A percentile compares a stretch with the other conserved stretches of the same genome.
Conservation (phyloP, 1,139 yeast species). For the Suhomyces chickasaworum region DNA sequence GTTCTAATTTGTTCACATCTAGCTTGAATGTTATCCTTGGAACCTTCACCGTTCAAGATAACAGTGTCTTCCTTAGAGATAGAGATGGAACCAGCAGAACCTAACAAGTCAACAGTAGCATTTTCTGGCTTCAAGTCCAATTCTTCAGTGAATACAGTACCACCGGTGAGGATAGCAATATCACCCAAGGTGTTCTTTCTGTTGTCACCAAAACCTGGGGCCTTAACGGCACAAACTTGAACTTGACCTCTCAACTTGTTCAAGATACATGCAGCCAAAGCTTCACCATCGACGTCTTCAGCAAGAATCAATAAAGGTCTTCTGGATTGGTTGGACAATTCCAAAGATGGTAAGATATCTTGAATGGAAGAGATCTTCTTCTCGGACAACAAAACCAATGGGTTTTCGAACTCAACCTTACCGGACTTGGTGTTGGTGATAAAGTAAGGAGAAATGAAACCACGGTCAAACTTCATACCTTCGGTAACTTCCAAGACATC, state of each 20-base stretch:
- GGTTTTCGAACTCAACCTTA: slow-evolving; percentile 97
- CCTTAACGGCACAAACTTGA: slow-evolving; percentile 97
- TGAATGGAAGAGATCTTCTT: slow-evolving; percentile 92
- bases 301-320: slow-evolving; percentile 95
- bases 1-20: slow-evolving; percentile 97
- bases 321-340: slow-evolving; percentile 90
- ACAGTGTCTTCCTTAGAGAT: slow-evolving; percentile 98
- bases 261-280: slow-evolving; percentile 97
- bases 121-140: slow-evolving; percentile 97
- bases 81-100: slow-evolving; percentile 90
- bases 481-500: slow-evolving; percentile 98
- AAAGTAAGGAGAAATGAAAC: slow-evolving; percentile 97
- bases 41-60: slow-evolving; percentile 92
- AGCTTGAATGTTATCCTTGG: slow-evolving; percentile 81
- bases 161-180: slow-evolving; percentile 95
- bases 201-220: slow-evolving; percentile 99
- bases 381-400: slow-evolving; percentile 85
- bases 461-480: slow-evolving; percentile 99
- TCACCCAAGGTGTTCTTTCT: slow-evolving; percentile 98
- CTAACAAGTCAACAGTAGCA: slow-evolving; percentile 88
- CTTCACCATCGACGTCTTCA: slow-evolving; percentile 98
- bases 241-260: slow-evolving; percentile 99
- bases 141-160: slow-evolving; percentile 98
- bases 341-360: slow-evolving; percentile 92
- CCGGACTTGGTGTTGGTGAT: slow-evolving; percentile 96